Base-by-base conservation (phyloP, 345 rosid genomes). In the Acer negundo region DNA sequence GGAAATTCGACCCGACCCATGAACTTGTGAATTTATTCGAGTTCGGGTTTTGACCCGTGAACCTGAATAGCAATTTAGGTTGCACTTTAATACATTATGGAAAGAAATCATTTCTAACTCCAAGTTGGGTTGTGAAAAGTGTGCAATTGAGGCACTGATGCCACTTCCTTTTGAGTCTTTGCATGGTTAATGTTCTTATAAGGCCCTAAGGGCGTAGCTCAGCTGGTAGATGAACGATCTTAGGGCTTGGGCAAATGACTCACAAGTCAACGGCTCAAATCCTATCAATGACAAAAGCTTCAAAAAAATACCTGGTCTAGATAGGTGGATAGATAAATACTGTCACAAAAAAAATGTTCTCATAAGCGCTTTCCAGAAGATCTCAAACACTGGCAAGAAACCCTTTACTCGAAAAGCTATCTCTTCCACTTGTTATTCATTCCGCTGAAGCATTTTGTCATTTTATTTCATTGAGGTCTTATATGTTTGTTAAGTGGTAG, bases 131-230 rank as follows among this genome's bases (percentile, higher is more conserved):
- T 72, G 71, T 62, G 84, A 86, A 17, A 70, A 76, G 51, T 47
- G 44, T 67, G 77, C 65, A 51, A 28, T n/a, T 73, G 90, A 73
- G 72, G 80, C 67, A 11, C 75, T 86, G 49, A 35, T 63, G 53
- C 81, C 82, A 69, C 72, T 76, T 71, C 80, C 95, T 31, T 92
- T 89, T 63, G 91, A 24, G 91, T 75, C 82, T 90, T 62, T 93
- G 98, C 83, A 93, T 92, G 98, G 94, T 95, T 73, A 95, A 95
- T 82, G 92, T 90, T 74, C 92, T 95, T 1, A 24, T 24, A 24
- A 24, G 1, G 26, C 26, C 26, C 26, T 24, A 24, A 1, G 26
- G 26, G 1, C 26, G 26, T 24, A 24, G 26, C 26, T 24, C 26
- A 24, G 1, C 26, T 24, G 26, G 26, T 24, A 24, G 26, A 24